Conservation (phyloP, 441 rosid genomes). For the Gossypium schwendimanii region DNA sequence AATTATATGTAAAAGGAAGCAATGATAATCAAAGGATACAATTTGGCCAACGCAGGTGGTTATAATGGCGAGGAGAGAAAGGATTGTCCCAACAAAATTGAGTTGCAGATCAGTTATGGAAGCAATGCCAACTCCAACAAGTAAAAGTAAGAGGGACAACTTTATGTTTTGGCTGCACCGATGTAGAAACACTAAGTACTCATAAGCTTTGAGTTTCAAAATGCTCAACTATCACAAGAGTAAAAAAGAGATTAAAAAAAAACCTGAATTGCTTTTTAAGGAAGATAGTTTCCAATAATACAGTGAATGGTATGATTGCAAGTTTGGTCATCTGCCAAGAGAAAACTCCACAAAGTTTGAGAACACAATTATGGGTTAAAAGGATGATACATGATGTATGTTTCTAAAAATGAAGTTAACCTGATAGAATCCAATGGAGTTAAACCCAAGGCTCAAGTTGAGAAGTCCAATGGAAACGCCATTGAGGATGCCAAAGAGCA, state of each 20-base stretch:
- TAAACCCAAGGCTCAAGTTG: slow-evolving; percentile 91
- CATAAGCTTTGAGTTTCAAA: background rate
- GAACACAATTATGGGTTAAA: background rate
- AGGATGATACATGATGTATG: background rate
- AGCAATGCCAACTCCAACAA: slow-evolving; percentile 87
- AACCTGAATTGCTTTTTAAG: slow-evolving; percentile 90
- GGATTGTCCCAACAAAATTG: slow-evolving; percentile 65
- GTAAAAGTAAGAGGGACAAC: slow-evolving; percentile 55
- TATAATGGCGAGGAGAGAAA: slow-evolving; percentile 73
- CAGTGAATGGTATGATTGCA: slow-evolving; percentile 96
- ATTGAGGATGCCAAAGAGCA: slow-evolving; percentile 90
- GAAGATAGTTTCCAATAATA: slow-evolving; percentile 80
- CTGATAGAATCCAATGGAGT: slow-evolving; percentile 94
- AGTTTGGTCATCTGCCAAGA: slow-evolving; percentile 85
- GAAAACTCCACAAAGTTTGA: background rate
- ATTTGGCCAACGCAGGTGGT: slow-evolving; percentile 97
- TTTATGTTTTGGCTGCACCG: slow-evolving; percentile 78
- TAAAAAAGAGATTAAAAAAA: background rate
- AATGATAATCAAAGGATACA: slow-evolving; percentile 40
- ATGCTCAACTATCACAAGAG: background rate
- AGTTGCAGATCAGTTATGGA: slow-evolving; percentile 96
- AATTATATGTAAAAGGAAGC: background rate
- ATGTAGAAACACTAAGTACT: background rate
- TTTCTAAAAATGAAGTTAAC: slow-evolving; percentile 20
- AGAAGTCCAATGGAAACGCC: slow-evolving; percentile 92